phyloP scores from a whole-genome alignment of 2,329 filamentous ascomycete species.

The Bipolaris zeicola region DNA sequence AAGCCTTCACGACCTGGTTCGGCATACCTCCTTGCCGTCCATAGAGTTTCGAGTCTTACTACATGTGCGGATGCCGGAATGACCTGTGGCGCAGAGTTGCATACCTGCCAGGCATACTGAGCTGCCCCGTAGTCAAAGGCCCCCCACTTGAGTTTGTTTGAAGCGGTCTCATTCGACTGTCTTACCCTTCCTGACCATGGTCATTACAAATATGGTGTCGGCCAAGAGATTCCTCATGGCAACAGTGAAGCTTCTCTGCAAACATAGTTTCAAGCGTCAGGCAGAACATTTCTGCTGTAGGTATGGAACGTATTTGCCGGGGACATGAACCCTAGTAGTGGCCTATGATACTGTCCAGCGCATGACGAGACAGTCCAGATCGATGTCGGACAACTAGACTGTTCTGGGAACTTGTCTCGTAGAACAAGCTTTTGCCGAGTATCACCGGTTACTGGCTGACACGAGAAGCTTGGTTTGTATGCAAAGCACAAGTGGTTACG shows the following conservation, averaged over 20 bases:
- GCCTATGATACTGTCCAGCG: slow-evolving; percentile 10
- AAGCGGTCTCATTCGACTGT: slow-evolving; percentile 12
- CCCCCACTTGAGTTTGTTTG: background rate
- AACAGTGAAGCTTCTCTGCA: slow-evolving; percentile 29
- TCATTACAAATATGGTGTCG: slow-evolving; percentile 32
- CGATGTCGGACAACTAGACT: background rate
- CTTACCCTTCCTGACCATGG: slow-evolving; percentile 15
- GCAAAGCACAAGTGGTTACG: background rate
- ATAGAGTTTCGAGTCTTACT: slow-evolving; percentile 13
- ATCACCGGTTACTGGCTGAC: background rate
- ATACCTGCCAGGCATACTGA: slow-evolving; percentile 14
- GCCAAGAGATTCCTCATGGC: slow-evolving; percentile 28
- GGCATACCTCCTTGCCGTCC: slow-evolving; percentile 11
- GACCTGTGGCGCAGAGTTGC: slow-evolving; percentile 2
- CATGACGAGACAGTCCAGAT: slow-evolving; percentile 1
- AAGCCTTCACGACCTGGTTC: slow-evolving; percentile 9
- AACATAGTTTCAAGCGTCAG: slow-evolving; percentile 36
- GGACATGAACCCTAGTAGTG: slow-evolving; percentile 23
- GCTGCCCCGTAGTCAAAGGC: background rate
- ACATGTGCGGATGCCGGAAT: slow-evolving; percentile 6
- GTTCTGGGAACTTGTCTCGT: background rate
- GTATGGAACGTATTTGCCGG: slow-evolving; percentile 20
- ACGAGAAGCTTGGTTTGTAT: background rate
- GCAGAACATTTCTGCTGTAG: slow-evolving; percentile 34
- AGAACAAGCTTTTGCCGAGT: background rate